Evolutionary conservation across 805 yeast species (phyloP).

Genomic region (Hanseniaspora jakobsenii): DNA sequence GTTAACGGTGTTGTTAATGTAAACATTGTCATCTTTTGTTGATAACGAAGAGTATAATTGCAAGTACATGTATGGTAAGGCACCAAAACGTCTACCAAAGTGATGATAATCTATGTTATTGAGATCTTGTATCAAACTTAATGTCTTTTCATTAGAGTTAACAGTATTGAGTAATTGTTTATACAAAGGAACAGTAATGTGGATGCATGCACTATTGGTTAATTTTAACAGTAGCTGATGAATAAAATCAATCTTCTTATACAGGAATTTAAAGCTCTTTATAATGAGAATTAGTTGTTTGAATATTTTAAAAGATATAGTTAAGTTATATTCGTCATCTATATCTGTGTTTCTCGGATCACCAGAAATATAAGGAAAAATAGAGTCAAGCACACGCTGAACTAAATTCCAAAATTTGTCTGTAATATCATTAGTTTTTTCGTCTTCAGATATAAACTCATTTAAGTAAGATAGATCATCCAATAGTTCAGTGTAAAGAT

Average conservation of each 20-base stretch:
- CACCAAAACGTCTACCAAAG: slow-evolving; percentile 15
- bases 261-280: background rate
- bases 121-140: background rate
- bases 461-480: too few species aligned
- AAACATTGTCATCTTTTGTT: background rate
- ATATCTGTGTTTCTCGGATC: slow-evolving; percentile 9
- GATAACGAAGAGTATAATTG: background rate
- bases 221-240: background rate
- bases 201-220: slow-evolving; percentile 15
- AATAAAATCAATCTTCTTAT: slow-evolving; percentile 2
- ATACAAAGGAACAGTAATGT: slow-evolving; percentile 11
- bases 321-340: background rate
- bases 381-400: too few species aligned
- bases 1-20: background rate
- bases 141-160: too few species aligned
- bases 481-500: too few species aligned
- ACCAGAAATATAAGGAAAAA: slow-evolving; percentile 5
- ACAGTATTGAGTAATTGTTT: background rate
- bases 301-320: slow-evolving; percentile 6
- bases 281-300: slow-evolving; percentile 2
- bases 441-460: too few species aligned
- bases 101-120: slow-evolving; percentile 3
- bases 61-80: slow-evolving; percentile 12
- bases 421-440: too few species aligned
- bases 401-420: too few species aligned